Evolutionary conservation across 768 basidiomycete genomes (phyloP).

Genomic region (Kwoniella sp.): DNA sequence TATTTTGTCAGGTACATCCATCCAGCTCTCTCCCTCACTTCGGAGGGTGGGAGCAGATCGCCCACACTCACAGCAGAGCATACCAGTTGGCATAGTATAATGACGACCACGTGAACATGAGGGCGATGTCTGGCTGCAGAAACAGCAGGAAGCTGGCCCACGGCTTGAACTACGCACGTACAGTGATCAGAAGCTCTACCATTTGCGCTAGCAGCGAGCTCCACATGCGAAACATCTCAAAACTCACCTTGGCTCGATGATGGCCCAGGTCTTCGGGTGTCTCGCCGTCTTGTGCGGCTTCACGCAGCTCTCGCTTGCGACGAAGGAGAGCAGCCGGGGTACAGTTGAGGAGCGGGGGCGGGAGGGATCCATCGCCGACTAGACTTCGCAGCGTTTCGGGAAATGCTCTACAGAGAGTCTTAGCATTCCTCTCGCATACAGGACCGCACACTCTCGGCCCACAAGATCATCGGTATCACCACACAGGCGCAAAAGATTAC

Average conservation of each 20-base stretch:
- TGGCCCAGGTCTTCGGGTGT: neutral
- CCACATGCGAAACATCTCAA: neutral
- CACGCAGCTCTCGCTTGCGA: constrained; percentile 10
- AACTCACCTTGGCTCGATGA: constrained; percentile 29
- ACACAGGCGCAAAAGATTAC: constrained; percentile 34
- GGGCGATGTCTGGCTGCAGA: constrained; percentile 36
- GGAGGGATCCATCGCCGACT: constrained; percentile 45
- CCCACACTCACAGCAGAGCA: constrained; percentile 33
- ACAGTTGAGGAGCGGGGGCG: constrained; percentile 40
- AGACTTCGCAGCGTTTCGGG: constrained; percentile 54
- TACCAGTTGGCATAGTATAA: constrained; percentile 40
- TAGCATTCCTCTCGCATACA: neutral
- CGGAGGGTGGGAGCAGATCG: too few species aligned
- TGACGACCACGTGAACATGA: constrained; percentile 35
- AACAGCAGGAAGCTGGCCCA: constrained; percentile 35
- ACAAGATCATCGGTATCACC: constrained; percentile 52
- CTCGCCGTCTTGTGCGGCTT: constrained; percentile 15
- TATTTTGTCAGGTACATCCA: neutral
- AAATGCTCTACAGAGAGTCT: constrained; percentile 37
- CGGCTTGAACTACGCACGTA: constrained; percentile 32
- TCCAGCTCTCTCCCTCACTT: neutral
- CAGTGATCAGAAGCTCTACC: neutral
- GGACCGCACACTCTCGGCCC: neutral
- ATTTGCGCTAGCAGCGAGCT: too few species aligned
- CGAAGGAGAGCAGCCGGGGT: constrained; percentile 24